phyloP scores from a whole-genome alignment of 2,329 filamentous ascomycete genomes.

The Pleomassaria siparia region DNA sequence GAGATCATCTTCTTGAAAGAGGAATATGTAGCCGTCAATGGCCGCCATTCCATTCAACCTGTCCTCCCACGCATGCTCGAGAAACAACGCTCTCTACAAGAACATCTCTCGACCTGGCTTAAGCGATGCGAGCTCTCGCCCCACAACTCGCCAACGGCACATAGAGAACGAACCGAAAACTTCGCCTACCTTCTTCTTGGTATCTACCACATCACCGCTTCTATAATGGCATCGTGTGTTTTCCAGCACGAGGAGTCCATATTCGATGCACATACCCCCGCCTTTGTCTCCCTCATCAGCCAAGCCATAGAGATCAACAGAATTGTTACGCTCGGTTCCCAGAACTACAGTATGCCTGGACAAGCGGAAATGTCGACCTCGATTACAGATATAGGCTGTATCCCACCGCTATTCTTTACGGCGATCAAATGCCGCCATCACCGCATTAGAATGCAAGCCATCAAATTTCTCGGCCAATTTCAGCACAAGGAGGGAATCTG shows the following conservation, averaged over 20 bases:
- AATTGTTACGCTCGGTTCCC: constrained; percentile 4
- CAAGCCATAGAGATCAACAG: constrained; percentile 34
- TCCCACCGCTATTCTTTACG: constrained; percentile 50
- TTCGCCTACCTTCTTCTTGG: neutral
- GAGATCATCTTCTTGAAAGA: constrained; percentile 9
- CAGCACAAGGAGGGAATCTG: constrained; percentile 48
- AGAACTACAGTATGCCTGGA: neutral
- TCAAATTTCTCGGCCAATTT: constrained; percentile 31
- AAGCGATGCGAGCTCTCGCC: neutral
- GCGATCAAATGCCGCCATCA: constrained; percentile 52
- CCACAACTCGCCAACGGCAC: neutral
- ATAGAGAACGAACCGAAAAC: neutral
- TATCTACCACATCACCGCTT: constrained; percentile 20
- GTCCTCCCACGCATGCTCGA: neutral
- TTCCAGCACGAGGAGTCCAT: constrained; percentile 6
- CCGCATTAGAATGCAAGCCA: constrained; percentile 44
- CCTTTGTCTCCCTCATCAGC: constrained; percentile 18
- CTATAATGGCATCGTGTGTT: constrained; percentile 17
- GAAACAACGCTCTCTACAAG: neutral
- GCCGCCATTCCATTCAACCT: neutral
- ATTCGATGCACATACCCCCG: constrained; percentile 24
- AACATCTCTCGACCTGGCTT: neutral
- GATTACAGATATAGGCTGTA: constrained; percentile 49
- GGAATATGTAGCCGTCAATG: neutral
- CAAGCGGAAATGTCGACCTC: neutral